A percentile compares a stretch with the other conserved stretches of the same genome.
These are phyloP conservation scores for Acacia concinna DNA, from an alignment of 331 rosid species.

Conservation along the genomic window DNA sequence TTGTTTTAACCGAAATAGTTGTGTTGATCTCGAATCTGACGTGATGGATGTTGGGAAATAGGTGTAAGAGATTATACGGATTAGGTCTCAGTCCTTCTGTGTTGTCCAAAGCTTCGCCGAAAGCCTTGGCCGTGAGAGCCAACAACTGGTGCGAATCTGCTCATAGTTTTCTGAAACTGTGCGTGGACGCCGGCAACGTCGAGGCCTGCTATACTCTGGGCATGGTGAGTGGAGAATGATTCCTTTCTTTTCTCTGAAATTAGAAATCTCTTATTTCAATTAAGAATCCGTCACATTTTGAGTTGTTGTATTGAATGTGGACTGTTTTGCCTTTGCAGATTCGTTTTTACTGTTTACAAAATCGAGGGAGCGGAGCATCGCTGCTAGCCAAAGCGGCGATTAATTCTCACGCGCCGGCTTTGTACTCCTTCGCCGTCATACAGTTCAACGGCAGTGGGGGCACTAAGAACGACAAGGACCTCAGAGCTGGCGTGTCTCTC, in stretches of 20 bases:
- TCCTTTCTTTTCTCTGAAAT: neutral
- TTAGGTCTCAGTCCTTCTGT: constrained; percentile 65
- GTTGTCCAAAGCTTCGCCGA: constrained; percentile 62
- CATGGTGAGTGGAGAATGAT: constrained; percentile 60
- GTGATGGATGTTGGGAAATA: constrained; percentile 33
- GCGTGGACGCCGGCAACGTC: constrained; percentile 83
- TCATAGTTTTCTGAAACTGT: constrained; percentile 72
- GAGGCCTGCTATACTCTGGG: constrained; percentile 91
- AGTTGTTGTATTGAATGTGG: neutral
- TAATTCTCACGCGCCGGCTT: constrained; percentile 81
- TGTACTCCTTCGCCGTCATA: constrained; percentile 85
- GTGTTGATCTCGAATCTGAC: constrained; percentile 19
- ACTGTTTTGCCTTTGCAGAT: constrained; percentile 50
- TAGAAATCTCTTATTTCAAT: neutral
- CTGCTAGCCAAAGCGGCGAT: constrained; percentile 96
- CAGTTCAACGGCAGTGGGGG: constrained; percentile 99
- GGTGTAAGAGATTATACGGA: constrained; percentile 76
- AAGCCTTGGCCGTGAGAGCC: constrained; percentile 48
- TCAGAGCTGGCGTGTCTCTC: constrained; percentile 88
- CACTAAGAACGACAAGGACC: constrained; percentile 84
- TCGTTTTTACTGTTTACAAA: constrained; percentile 87
- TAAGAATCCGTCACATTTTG: neutral
- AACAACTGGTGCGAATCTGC: constrained; percentile 78
- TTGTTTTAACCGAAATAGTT: neutral
- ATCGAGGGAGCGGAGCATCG: constrained; percentile 92